A percentile compares a stretch with the other conserved stretches of the same genome.
phyloP scores from a whole-genome alignment of 495 filamentous ascomycete genomes.

The Parachaetomium inaequale region DNA sequence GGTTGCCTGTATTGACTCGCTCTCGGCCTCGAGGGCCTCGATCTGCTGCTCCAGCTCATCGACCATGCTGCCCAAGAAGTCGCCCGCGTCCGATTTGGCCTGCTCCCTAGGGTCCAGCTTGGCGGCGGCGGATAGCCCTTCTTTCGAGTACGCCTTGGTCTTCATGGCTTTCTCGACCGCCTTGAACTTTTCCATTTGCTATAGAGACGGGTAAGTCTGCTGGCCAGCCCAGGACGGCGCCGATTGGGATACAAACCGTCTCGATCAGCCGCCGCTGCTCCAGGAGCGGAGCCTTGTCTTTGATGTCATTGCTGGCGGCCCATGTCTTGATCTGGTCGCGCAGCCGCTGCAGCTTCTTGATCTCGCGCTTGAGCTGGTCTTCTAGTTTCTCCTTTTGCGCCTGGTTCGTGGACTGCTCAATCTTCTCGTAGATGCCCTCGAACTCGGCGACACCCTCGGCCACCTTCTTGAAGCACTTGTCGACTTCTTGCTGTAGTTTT shows the following conservation, averaged over 20 bases:
- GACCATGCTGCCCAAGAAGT: conserved; percentile 83
- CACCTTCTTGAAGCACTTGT: conserved; percentile 98
- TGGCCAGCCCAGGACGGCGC: conserved; percentile 11
- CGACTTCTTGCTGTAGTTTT: conserved; percentile 94
- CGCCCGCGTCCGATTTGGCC: conserved; percentile 78
- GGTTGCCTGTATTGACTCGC: conserved; percentile 77
- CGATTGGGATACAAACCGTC: conserved; percentile 57
- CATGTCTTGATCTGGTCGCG: conserved; percentile 99
- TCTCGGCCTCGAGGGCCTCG: conserved; percentile 86
- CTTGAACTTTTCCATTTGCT: conserved; percentile 99
- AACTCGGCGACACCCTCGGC: conserved; percentile 88
- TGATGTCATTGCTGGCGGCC: conserved; percentile 95
- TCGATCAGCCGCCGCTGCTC: conserved; percentile 95
- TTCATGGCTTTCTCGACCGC: conserved; percentile 99
- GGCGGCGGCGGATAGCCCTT: conserved; percentile 82
- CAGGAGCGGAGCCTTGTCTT: conserved; percentile 91
- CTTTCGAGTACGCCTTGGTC: conserved; percentile 98
- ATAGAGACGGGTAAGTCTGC: conserved; percentile 24
- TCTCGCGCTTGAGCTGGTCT: conserved; percentile 95
- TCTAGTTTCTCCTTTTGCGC: conserved; percentile 98
- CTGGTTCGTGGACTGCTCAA: conserved; percentile 79
- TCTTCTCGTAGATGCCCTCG: conserved; percentile 93
- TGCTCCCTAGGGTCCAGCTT: conserved; percentile 94
- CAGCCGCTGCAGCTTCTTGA: conserved; percentile 97
- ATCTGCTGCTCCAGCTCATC: conserved; percentile 92